phyloP scores from a whole-genome alignment of 495 filamentous ascomycete species.

The Cetradonia linearis region DNA sequence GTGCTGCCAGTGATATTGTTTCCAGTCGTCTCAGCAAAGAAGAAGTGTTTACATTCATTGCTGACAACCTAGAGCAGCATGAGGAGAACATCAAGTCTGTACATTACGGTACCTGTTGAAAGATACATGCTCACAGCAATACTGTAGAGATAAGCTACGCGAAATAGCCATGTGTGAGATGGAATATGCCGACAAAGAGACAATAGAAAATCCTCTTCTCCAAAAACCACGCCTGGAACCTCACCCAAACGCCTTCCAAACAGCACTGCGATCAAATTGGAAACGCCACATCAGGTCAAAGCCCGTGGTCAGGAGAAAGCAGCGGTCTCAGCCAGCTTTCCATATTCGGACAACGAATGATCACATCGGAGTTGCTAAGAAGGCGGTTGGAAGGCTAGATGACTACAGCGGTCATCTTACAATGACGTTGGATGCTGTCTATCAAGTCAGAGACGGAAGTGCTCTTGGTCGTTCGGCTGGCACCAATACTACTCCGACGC shows the following conservation, averaged over 20 bases:
- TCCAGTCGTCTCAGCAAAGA: neutral
- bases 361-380: conserved; percentile 9
- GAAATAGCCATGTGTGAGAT: conserved; percentile 5
- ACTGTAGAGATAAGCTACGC: conserved; percentile 10
- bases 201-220: neutral
- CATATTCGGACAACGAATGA: neutral
- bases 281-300: conserved; percentile 11
- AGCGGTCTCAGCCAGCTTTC: conserved; percentile 9
- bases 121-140: neutral
- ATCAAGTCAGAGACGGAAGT: neutral
- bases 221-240: conserved; percentile 3
- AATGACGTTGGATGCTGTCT: neutral
- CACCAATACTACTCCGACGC: too few relatives aligned
- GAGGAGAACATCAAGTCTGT: conserved; percentile 9
- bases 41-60: conserved; percentile 3
- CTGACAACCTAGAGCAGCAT: conserved; percentile 11
- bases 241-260: conserved; percentile 1
- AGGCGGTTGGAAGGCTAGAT: neutral
- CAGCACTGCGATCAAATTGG: conserved; percentile 9
- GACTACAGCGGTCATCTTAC: neutral
- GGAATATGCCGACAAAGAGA: conserved; percentile 3
- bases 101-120: neutral
- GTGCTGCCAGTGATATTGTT: neutral
- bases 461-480: neutral
- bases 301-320: conserved; percentile 12